Percentiles rank a stretch among this genome's conserved stretches.
Evolutionary conservation across 2,329 filamentous ascomycete genomes (phyloP).

Genomic region (Apiospora koreana): DNA sequence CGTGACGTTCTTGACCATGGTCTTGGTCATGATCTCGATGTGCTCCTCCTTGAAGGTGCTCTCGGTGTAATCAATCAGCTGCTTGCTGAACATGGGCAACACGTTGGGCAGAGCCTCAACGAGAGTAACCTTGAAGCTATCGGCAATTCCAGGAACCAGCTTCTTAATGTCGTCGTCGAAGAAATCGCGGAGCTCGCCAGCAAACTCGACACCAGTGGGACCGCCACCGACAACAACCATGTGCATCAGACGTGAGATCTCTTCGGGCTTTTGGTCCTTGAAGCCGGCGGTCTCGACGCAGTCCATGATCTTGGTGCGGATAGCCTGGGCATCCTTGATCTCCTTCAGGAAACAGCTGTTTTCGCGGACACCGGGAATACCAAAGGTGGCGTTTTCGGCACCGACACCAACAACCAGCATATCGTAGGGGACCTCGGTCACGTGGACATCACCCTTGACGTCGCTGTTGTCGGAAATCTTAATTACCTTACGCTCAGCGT

Average conservation of each 20-base stretch:
- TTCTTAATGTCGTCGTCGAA: slow-evolving; percentile 98
- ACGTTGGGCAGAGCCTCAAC: slow-evolving; percentile 97
- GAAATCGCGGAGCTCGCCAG: slow-evolving; percentile 97
- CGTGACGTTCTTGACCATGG: slow-evolving; percentile 97
- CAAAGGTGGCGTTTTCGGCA: slow-evolving; percentile 97
- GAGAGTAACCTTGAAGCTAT: slow-evolving; percentile 95
- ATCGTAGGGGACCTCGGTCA: slow-evolving; percentile 93
- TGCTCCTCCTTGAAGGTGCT: slow-evolving; percentile 98
- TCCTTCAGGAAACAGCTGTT: slow-evolving; percentile 98
- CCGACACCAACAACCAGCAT: slow-evolving; percentile 98
- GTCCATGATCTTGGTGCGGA: slow-evolving; percentile 99
- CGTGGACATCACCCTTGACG: slow-evolving; percentile 77
- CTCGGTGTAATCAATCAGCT: slow-evolving; percentile 98
- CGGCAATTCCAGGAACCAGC: slow-evolving; percentile 92
- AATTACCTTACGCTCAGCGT: slow-evolving; percentile 85
- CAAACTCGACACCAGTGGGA: slow-evolving; percentile 96
- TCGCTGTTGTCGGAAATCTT: slow-evolving; percentile 91
- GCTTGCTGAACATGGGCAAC: slow-evolving; percentile 97
- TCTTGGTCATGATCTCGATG: slow-evolving; percentile 97
- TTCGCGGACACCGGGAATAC: slow-evolving; percentile 92
- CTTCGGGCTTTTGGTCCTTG: slow-evolving; percentile 88
- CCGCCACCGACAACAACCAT: slow-evolving; percentile 97
- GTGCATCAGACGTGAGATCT: slow-evolving; percentile 91
- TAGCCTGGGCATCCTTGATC: slow-evolving; percentile 91
- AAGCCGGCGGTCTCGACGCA: slow-evolving; percentile 98